Evolutionary conservation across 2,329 filamentous ascomycete genomes (phyloP).

Genomic region (Aspergillus awamori): DNA sequence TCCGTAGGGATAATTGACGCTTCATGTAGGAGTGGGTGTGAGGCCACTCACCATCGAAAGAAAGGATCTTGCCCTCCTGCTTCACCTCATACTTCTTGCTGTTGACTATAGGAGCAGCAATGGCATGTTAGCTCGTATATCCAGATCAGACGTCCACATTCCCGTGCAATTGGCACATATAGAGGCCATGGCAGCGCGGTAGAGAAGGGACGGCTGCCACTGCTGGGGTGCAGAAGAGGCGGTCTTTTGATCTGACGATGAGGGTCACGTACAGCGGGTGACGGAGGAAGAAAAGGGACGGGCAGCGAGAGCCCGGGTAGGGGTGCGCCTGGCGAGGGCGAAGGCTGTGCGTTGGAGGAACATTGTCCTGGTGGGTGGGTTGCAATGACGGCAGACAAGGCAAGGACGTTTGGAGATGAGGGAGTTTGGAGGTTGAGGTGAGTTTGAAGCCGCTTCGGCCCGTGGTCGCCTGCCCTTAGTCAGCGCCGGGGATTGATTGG

Average conservation of each 20-base stretch:
- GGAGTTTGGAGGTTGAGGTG: constrained; percentile 41
- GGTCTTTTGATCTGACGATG: constrained; percentile 28
- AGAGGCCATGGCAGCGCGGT: constrained; percentile 27
- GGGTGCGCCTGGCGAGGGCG: constrained; percentile 50
- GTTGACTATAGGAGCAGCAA: constrained; percentile 30
- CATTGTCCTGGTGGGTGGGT: constrained; percentile 42
- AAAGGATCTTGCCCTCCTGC: constrained; percentile 47
- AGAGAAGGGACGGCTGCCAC: constrained; percentile 22
- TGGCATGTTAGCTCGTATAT: constrained; percentile 28
- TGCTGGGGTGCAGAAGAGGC: constrained; percentile 17
- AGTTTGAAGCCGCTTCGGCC: constrained; percentile 46
- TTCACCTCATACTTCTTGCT: constrained; percentile 47
- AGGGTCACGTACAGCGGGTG: constrained; percentile 49
- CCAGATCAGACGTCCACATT: neutral
- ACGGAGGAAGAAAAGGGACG: constrained; percentile 51
- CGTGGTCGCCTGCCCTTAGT: constrained; percentile 31
- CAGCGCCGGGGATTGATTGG: constrained; percentile 31
- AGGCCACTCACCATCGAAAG: constrained; percentile 47
- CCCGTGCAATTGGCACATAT: neutral
- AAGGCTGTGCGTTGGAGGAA: constrained; percentile 52
- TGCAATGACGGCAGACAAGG: constrained; percentile 27
- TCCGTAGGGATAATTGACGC: constrained; percentile 18
- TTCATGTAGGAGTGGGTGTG: constrained; percentile 8
- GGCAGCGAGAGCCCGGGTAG: constrained; percentile 44
- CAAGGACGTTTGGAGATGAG: constrained; percentile 32